Conservation (phyloP, 257 asterid species). For the Scutellaria minor region DNA sequence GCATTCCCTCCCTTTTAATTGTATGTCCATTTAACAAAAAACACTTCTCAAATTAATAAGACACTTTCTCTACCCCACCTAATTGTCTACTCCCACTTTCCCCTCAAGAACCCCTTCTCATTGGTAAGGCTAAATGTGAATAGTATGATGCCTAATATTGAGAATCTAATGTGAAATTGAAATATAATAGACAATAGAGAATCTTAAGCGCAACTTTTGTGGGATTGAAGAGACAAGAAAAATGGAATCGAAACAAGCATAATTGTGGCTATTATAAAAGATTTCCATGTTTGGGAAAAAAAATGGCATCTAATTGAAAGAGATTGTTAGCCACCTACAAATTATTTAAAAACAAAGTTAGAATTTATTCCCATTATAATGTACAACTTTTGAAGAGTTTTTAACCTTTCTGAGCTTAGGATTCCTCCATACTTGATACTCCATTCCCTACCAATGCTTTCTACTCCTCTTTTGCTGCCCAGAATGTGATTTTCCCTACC, state of each 20-base stretch:
- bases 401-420: conserved; percentile 46
- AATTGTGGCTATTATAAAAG: conserved; percentile 1
- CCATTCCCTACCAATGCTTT: conserved; percentile 35
- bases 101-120: not conserved
- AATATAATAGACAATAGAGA: not conserved
- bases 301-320: conserved; percentile 32
- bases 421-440: conserved; percentile 41
- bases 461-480: conserved; percentile 18
- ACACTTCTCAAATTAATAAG: conserved; percentile 18
- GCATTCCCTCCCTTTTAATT: no score
- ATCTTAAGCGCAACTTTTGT: conserved; percentile 4
- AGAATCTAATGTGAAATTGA: not conserved
- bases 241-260: conserved; percentile 31
- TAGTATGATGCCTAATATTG: no score
- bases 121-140: no score
- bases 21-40: not conserved
- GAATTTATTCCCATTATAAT: conserved; percentile 49
- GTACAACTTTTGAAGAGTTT: conserved; percentile 29
- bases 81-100: not conserved
- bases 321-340: conserved; percentile 29
- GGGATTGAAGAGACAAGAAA: conserved; percentile 36
- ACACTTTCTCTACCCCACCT: not conserved
- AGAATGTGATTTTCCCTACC: conserved; percentile 16
- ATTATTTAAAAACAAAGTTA: conserved; percentile 30
- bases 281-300: conserved; percentile 30